Base-by-base conservation (phyloP, 2,329 filamentous ascomycete species). In the Colletotrichum sp. region DNA sequence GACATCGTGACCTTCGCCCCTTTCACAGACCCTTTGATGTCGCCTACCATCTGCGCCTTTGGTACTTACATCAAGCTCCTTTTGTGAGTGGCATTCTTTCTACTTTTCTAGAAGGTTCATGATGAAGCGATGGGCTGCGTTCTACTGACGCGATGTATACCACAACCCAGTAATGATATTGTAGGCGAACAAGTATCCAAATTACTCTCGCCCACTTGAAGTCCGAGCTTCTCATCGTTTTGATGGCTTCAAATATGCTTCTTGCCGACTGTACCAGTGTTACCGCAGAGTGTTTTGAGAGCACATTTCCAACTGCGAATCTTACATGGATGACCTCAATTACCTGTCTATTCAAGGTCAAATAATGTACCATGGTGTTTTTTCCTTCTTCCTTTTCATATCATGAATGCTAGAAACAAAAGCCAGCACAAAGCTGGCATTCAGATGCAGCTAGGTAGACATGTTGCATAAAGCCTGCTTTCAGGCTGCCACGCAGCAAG, bases 251-350 rank as follows among this genome's bases (percentile, higher is more conserved):
- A 10, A 18, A 49, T 1, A 10, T n/a, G 6, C 2, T 44, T 21
- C 39, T 49, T 12, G 8, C 39, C 9, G 39, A 8, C 16, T 44
- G 36, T 18, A 44, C 16, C 7, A n/a, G 18, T 44, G 39, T 44
- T 5, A 5, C 39, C 18, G 39, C 39, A 44, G 3, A 16, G 36
- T 18, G 3, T 39, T 44, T 44, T 6, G 1, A n/a, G 5, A 44
- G 7, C 18, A n/a, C 39, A 6, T 9, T n/a, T 5, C 10, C 44
- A 13, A 52, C 44, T 21, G 1, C n/a, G 44, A 1, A 21, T 21
- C n/a, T 52, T 2, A 13, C 1, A 0, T 21, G 1, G n/a, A 52
- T 21, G n/a, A 0, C 6, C 6, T 52, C n/a, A 7, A 5, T 13
- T 12, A 24, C 0, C n/a, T 24, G 44, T 52, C n/a, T 13, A 21